These are phyloP conservation scores for Trichaptum fuscoviolaceum DNA, from an alignment of 768 basidiomycete species.

Conservation along the genomic window DNA sequence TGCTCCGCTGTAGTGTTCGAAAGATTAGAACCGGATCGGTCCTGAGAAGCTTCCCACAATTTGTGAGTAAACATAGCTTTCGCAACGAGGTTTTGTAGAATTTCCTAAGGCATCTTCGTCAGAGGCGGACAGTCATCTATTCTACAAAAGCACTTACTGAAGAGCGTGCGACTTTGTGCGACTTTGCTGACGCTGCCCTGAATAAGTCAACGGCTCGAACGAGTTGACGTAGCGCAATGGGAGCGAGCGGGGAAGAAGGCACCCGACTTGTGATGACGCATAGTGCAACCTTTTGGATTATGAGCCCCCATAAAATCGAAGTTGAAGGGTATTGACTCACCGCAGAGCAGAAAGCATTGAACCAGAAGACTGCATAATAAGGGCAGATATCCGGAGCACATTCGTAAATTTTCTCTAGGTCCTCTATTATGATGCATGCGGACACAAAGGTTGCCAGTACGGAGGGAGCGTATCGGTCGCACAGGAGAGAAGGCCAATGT, in stretches of 20 bases:
- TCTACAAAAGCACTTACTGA: slow-evolving; percentile 35
- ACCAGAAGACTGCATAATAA: slow-evolving; percentile 12
- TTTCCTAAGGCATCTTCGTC: not conserved
- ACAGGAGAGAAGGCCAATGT: not conserved
- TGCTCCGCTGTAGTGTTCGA: not conserved
- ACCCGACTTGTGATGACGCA: slow-evolving; percentile 61
- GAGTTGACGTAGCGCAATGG: slow-evolving; percentile 55
- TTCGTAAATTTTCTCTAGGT: slow-evolving; percentile 8
- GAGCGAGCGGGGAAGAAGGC: slow-evolving; percentile 51
- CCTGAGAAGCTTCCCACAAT: not conserved
- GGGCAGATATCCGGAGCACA: slow-evolving; percentile 6
- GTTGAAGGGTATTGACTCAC: slow-evolving; percentile 5
- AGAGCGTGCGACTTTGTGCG: slow-evolving; percentile 55
- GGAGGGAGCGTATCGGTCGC: slow-evolving; percentile 51
- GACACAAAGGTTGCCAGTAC: slow-evolving; percentile 53
- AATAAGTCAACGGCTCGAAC: slow-evolving; percentile 56
- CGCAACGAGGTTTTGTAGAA: not conserved
- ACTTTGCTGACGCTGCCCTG: slow-evolving; percentile 48
- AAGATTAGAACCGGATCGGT: not conserved
- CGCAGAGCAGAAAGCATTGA: slow-evolving; percentile 11
- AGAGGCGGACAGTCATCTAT: not conserved
- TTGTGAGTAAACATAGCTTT: not conserved
- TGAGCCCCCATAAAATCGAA: not conserved
- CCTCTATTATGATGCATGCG: slow-evolving; percentile 6
- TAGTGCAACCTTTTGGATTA: slow-evolving; percentile 45